These are phyloP conservation scores for Chaetomium olivaceum DNA, from an alignment of 2,329 filamentous ascomycete genomes.

Conservation along the genomic window DNA sequence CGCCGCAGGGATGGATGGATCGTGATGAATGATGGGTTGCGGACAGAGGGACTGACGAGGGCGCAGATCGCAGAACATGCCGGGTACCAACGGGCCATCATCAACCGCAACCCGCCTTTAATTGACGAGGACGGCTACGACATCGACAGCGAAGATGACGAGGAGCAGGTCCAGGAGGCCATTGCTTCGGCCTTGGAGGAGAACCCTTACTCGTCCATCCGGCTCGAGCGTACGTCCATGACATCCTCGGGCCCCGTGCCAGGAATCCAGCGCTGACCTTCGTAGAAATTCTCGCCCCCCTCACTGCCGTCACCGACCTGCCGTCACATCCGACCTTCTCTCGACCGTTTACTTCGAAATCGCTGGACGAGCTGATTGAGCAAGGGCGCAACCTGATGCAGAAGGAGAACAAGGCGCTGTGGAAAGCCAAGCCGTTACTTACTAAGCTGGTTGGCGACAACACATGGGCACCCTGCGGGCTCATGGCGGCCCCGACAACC, in stretches of 20 bases:
- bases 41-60: conserved; percentile 31
- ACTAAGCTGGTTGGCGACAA: conserved; percentile 74
- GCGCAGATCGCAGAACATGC: conserved; percentile 69
- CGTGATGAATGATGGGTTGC: background rate
- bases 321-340: conserved; percentile 73
- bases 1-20: background rate
- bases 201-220: conserved; percentile 73
- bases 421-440: conserved; percentile 72
- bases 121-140: conserved; percentile 79
- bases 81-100: conserved; percentile 70
- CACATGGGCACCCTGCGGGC: conserved; percentile 63
- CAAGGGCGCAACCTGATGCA: conserved; percentile 72
- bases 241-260: background rate
- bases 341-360: conserved; percentile 71
- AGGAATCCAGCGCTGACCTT: conserved; percentile 34
- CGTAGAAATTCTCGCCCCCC: conserved; percentile 70
- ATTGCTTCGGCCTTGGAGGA: conserved; percentile 64
- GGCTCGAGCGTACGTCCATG: conserved; percentile 63
- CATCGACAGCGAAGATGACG: conserved; percentile 70
- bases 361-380: conserved; percentile 67
- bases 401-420: conserved; percentile 71
- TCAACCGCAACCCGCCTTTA: conserved; percentile 70
- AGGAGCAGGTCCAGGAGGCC: conserved; percentile 62
- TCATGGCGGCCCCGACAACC: conserved; percentile 59
- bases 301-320: conserved; percentile 73